A percentile compares a stretch with the other conserved stretches of the same genome.
Conservation (phyloP, 1,139 yeast genomes). For the Saccharomyces hybrid region DNA sequence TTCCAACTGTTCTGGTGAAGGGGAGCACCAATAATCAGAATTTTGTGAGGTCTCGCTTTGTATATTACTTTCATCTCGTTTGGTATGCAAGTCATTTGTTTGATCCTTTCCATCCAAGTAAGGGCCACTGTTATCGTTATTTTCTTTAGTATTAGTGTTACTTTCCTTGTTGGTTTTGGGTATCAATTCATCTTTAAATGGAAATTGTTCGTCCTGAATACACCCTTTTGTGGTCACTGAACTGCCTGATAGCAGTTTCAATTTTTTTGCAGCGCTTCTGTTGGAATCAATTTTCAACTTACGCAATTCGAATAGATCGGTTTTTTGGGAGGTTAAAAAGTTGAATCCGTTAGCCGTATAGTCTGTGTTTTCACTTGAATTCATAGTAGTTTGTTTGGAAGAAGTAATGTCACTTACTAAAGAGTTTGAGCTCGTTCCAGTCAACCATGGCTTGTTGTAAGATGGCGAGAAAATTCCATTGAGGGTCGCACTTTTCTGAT, state of each 20-base stretch:
- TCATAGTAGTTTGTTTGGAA: not conserved
- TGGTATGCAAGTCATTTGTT: not conserved
- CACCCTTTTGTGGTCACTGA: slow-evolving; percentile 28
- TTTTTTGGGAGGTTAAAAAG: slow-evolving; percentile 10
- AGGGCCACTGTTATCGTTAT: not conserved
- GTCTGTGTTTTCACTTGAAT: not conserved
- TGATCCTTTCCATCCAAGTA: not conserved
- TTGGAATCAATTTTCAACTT: slow-evolving; percentile 35
- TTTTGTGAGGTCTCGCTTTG: slow-evolving; percentile 7
- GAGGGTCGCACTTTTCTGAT: slow-evolving; percentile 25
- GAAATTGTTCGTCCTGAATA: slow-evolving; percentile 18
- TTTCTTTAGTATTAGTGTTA: not conserved
- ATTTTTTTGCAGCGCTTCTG: slow-evolving; percentile 36
- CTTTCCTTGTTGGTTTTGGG: not conserved
- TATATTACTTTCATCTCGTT: not conserved
- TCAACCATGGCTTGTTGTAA: slow-evolving; percentile 18
- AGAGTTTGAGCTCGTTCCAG: slow-evolving; percentile 2
- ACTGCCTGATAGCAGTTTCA: slow-evolving; percentile 32
- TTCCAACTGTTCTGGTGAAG: slow-evolving; percentile 51
- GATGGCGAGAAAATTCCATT: slow-evolving; percentile 35
- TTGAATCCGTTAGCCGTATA: slow-evolving; percentile 6
- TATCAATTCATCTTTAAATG: not conserved
- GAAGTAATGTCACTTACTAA: not conserved
- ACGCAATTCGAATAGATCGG: slow-evolving; percentile 21
- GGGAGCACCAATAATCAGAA: slow-evolving; percentile 75